Evolutionary conservation across 1,139 yeast species (phyloP).

Genomic region (Keqinozyma sinolaborantium): DNA sequence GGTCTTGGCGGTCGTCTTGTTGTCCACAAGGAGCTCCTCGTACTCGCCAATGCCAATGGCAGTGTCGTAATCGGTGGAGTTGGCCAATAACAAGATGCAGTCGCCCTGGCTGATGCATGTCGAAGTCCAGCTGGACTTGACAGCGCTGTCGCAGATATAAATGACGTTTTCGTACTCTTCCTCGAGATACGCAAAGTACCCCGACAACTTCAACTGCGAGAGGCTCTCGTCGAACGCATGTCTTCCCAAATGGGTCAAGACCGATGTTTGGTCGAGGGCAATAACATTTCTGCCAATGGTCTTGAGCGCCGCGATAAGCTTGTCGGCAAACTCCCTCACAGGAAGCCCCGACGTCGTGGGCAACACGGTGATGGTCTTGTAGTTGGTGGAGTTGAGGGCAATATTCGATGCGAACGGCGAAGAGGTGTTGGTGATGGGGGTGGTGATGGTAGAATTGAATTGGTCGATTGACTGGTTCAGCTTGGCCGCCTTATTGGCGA

Average conservation of each 20-base stretch:
- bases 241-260: slow-evolving; percentile 77
- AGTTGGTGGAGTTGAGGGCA: slow-evolving; percentile 39
- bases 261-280: slow-evolving; percentile 77
- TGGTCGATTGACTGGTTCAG: slow-evolving; percentile 10
- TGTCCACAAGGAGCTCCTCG: slow-evolving; percentile 69
- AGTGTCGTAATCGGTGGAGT: slow-evolving; percentile 57
- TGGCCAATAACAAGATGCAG: slow-evolving; percentile 71
- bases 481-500: slow-evolving; percentile 57
- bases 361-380: slow-evolving; percentile 78
- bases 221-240: slow-evolving; percentile 86
- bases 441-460: slow-evolving; percentile 14
- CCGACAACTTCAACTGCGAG: slow-evolving; percentile 79
- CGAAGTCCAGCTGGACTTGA: slow-evolving; percentile 84
- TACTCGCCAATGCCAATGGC: slow-evolving; percentile 80
- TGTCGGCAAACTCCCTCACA: slow-evolving; percentile 77
- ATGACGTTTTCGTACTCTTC: slow-evolving; percentile 84
- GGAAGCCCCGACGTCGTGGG: slow-evolving; percentile 83
- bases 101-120: slow-evolving; percentile 96
- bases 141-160: slow-evolving; percentile 83
- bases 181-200: slow-evolving; percentile 87
- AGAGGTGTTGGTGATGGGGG: slow-evolving; percentile 10
- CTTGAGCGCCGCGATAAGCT: slow-evolving; percentile 64
- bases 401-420: slow-evolving; percentile 16
- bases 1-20: slow-evolving; percentile 83
- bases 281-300: slow-evolving; percentile 72